Evolutionary conservation across 75 land plant genomes (phyloP), one percentile per base, ranked within the genome.

Genomic region (Cryptomeria japonica): DNA sequence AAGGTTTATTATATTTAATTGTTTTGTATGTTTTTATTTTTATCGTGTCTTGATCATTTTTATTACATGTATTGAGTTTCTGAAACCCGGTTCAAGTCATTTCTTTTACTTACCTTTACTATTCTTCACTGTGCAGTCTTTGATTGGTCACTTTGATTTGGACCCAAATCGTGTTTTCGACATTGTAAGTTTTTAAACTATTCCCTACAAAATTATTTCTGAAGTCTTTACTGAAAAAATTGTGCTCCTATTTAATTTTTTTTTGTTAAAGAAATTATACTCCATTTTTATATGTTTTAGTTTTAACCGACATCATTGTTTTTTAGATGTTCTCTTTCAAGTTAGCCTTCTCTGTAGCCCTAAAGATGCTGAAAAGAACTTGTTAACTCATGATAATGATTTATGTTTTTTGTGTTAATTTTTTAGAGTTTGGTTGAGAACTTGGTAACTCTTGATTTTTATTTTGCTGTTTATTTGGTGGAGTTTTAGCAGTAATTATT

Each of bases 131-230:
- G 76, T 94, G 90, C 99, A 98, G 99, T 98, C 99, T 41, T 91
- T 98, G 84, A 98, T 98, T 88, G 99, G 99, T 25, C 99, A 98
- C 86, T 98, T 98, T 88, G 99, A 98, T 93, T 91, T 98, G 86
- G 99, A 98, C 84, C 99, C 99, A 56, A 98, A 98, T 88, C 99
- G 99, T 58, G 99, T 96, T 49, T 98, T 97, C 91, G 99, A 98
- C 80, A 96, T 98, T 89, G 99, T 98, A 93, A 98, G 99, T 93
- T 84, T 2, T 32, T 75, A 51, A 49, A 61, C 64, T 51, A 51
- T 58, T 55, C 51, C 53, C 56, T 41, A 8, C 49, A 87, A 87
- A 9, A 75, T 34, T 36, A 34, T 31, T 64, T 10, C 11, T 47
- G 68, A 14, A 25, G n/a, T 53, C 1, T 73, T 32, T 32, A 2